Evolutionary conservation across 129 eudicot species (phyloP).

Genomic region (Lonicera japonica): DNA sequence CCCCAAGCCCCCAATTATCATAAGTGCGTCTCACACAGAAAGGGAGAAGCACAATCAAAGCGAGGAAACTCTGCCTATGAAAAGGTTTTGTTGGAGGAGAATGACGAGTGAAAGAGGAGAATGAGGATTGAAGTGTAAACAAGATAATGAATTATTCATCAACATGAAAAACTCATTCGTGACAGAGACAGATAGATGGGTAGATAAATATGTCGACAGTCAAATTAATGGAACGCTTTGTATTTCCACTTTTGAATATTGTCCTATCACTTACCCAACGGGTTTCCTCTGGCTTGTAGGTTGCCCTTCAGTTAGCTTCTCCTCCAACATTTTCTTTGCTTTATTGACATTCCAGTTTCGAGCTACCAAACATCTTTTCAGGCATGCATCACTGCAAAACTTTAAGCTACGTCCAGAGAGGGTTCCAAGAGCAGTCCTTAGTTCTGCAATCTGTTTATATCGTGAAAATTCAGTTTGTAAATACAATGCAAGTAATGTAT

Average conservation of each 20-base stretch:
- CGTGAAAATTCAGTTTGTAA: neutral
- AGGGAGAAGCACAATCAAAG: too few species aligned
- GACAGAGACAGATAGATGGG: too few species aligned
- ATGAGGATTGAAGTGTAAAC: too few species aligned
- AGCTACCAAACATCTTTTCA: conserved; percentile 81
- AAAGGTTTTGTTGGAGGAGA: too few species aligned
- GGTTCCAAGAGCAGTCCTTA: conserved; percentile 65
- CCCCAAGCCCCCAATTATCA: neutral
- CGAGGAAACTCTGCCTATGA: too few species aligned
- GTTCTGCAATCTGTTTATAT: conserved; percentile 48
- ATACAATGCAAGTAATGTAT: neutral
- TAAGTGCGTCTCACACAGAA: neutral
- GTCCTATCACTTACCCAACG: conserved; percentile 65
- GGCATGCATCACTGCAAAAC: conserved; percentile 70
- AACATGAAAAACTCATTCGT: too few species aligned
- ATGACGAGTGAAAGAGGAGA: too few species aligned
- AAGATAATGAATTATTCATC: too few species aligned
- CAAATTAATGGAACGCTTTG: too few species aligned
- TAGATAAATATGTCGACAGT: too few species aligned
- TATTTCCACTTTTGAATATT: neutral
- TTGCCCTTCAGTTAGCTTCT: conserved; percentile 74
- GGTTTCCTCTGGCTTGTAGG: conserved; percentile 84
- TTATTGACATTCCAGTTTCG: conserved; percentile 80
- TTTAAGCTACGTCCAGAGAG: conserved; percentile 62
- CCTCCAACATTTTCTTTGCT: conserved; percentile 86